Percentiles rank a stretch among this genome's conserved stretches.
phyloP scores from a whole-genome alignment of 2,329 filamentous ascomycete genomes.

The Cercospora berteroae region DNA sequence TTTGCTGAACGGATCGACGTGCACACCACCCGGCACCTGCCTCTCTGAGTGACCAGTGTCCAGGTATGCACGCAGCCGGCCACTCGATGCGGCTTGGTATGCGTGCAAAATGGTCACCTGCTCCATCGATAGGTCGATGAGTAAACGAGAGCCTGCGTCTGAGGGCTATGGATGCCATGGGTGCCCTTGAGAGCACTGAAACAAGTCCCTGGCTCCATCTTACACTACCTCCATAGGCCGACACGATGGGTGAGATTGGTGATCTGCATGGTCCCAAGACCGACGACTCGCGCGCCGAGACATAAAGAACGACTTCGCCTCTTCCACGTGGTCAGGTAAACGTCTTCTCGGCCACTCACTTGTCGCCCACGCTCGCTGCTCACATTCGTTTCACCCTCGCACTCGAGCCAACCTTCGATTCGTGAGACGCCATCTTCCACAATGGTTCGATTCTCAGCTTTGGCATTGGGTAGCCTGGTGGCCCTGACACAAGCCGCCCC shows the following conservation, averaged over 20 bases:
- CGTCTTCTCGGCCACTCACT: neutral
- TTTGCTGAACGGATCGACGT: neutral
- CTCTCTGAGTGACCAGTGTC: neutral
- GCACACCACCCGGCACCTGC: neutral
- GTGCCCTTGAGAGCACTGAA: neutral
- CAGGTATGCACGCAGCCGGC: neutral
- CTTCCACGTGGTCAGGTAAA: neutral
- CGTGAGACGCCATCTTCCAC: neutral
- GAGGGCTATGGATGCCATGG: neutral
- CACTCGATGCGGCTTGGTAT: neutral
- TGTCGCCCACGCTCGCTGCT: neutral
- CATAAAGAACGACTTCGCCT: neutral
- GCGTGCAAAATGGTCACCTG: neutral
- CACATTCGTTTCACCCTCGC: neutral
- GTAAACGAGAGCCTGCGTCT: neutral
- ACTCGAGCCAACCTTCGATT: neutral
- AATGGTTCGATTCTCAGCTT: slow-evolving; percentile 1
- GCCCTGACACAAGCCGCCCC: slow-evolving; percentile 21
- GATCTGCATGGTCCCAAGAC: neutral
- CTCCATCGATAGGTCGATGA: neutral
- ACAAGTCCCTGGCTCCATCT: neutral
- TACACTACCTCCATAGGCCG: neutral
- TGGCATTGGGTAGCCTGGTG: neutral
- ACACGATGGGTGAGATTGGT: neutral
- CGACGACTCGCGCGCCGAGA: neutral